Evolutionary conservation across 352 stramenopile species (phyloP).

Genomic region (Globisporangium solare): DNA sequence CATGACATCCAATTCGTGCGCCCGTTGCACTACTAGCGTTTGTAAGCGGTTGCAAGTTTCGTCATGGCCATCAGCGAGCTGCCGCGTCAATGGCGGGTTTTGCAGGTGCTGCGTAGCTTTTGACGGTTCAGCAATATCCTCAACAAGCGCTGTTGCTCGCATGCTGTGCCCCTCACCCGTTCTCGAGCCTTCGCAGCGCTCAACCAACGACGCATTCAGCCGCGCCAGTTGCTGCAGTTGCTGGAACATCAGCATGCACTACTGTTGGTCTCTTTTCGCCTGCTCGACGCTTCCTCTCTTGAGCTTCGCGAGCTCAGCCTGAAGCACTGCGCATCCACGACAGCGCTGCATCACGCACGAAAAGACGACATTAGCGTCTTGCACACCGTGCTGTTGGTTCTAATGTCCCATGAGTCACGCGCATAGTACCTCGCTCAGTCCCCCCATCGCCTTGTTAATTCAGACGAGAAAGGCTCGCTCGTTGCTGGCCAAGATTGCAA

Average conservation of each 20-base stretch:
- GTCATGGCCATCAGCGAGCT: not conserved
- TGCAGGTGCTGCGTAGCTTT: no score
- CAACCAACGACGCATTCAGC: constrained; percentile 25
- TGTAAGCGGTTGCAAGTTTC: constrained; percentile 20
- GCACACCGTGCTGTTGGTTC: no score
- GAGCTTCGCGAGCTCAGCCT: constrained; percentile 17
- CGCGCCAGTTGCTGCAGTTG: constrained; percentile 31
- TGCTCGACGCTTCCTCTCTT: constrained; percentile 14
- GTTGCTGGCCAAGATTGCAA: no score
- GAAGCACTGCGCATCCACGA: constrained; percentile 12
- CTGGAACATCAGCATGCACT: constrained; percentile 38
- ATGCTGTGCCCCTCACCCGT: not conserved
- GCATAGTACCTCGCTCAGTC: no score
- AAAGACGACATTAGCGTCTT: no score
- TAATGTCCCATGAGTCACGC: no score
- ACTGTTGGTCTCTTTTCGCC: constrained; percentile 26
- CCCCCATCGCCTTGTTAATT: no score
- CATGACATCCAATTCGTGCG: constrained; percentile 27
- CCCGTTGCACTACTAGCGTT: constrained; percentile 33
- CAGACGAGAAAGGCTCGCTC: no score
- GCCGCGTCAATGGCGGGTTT: not conserved
- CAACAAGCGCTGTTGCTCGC: no score
- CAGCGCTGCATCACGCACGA: constrained; percentile 8
- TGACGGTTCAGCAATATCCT: not conserved
- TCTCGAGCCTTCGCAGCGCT: not conserved